Evolutionary conservation across 2,329 filamentous ascomycete species (phyloP).

Genomic region (Botrytis porri): DNA sequence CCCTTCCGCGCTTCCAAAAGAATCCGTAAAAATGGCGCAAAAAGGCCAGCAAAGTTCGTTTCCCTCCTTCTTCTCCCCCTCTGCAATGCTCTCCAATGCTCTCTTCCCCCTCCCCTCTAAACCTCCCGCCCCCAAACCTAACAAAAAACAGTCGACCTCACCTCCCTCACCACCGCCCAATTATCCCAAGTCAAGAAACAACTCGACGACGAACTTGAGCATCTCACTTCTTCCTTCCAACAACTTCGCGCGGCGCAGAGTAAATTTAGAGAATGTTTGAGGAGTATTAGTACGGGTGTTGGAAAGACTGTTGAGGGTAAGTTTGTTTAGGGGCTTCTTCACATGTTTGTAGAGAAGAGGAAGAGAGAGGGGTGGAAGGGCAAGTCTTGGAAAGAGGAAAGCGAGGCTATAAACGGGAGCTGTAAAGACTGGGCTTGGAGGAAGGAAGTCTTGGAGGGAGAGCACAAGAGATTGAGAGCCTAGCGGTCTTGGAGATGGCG

Average conservation of each 20-base stretch:
- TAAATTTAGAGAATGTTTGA: slow-evolving; percentile 88
- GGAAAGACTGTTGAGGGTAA: slow-evolving; percentile 40
- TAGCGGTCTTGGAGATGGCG: neutral
- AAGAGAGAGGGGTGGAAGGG: neutral
- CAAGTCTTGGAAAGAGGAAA: neutral
- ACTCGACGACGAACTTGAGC: slow-evolving; percentile 92
- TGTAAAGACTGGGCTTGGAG: neutral
- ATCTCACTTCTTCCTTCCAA: slow-evolving; percentile 84
- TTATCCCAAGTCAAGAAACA: slow-evolving; percentile 92
- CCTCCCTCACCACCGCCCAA: slow-evolving; percentile 77
- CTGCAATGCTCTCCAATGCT: neutral
- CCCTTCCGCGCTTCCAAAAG: too few relatives aligned
- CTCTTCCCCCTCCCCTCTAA: neutral
- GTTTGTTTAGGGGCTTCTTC: neutral
- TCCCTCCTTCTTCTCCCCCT: neutral
- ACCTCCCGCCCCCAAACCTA: neutral
- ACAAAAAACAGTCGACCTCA: slow-evolving; percentile 56
- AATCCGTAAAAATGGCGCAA: neutral
- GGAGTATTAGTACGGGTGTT: slow-evolving; percentile 65
- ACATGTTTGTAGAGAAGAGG: neutral
- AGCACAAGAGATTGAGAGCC: neutral
- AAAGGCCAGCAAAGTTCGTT: slow-evolving; percentile 1
- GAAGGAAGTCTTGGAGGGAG: neutral
- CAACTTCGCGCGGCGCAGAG: slow-evolving; percentile 86
- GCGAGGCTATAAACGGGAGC: neutral